These are phyloP conservation scores for Venustampulla echinocandica DNA, from an alignment of 495 filamentous ascomycete species.

Conservation along the genomic window DNA sequence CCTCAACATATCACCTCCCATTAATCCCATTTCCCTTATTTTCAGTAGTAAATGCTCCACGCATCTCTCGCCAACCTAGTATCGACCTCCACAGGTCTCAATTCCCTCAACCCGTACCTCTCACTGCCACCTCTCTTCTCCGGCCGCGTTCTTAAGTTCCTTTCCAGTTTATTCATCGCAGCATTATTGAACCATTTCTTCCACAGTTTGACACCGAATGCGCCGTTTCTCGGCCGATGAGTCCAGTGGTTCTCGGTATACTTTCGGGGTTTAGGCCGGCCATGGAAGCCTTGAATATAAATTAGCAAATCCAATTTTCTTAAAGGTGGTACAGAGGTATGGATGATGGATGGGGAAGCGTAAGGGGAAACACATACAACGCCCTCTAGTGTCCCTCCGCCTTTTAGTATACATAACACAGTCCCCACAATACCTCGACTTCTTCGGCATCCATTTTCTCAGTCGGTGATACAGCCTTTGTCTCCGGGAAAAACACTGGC, in stretches of 20 bases:
- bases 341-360: too few species aligned
- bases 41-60: too few species aligned
- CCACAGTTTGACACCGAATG: conserved; percentile 18
- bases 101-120: conserved; percentile 17
- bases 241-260: conserved; percentile 14
- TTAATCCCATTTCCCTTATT: too few species aligned
- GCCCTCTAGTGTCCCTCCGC: conserved; percentile 10
- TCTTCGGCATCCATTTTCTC: conserved; percentile 14
- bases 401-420: conserved; percentile 19
- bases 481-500: conserved; percentile 11
- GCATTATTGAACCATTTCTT: conserved; percentile 22
- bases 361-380: conserved; percentile 10
- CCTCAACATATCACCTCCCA: too few species aligned
- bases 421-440: conserved; percentile 12
- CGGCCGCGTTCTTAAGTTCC: not conserved
- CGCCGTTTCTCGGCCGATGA: conserved; percentile 12
- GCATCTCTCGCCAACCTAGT: conserved; percentile 7
- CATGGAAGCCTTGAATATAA: conserved; percentile 15
- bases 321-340: too few species aligned
- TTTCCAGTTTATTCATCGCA: conserved; percentile 15
- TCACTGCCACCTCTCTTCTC: not conserved
- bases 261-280: conserved; percentile 1
- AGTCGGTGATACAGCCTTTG: conserved; percentile 12
- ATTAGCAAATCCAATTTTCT: not conserved
- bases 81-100: conserved; percentile 9